phyloP scores from a whole-genome alignment of 129 eudicot species.

The Artemisia annua region DNA sequence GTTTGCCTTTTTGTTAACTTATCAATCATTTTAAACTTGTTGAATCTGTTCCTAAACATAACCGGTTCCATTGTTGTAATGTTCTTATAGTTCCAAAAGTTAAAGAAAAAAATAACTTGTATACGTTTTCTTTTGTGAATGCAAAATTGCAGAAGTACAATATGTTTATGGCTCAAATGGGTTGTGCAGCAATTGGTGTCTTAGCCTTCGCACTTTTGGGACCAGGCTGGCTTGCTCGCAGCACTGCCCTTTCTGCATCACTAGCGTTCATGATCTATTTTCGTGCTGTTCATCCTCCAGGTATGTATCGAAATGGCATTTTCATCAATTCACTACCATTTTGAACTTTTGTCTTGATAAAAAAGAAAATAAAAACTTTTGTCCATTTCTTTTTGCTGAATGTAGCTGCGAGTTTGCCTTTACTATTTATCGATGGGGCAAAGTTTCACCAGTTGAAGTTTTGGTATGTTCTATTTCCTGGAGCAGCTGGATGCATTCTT shows the following conservation, averaged over 20 bases:
- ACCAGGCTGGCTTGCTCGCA: constrained; percentile 92
- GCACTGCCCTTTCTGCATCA: constrained; percentile 79
- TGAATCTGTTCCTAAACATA: too few species aligned
- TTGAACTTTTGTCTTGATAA: neutral
- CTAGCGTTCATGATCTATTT: constrained; percentile 86
- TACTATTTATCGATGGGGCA: constrained; percentile 81
- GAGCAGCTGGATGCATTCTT: constrained; percentile 80
- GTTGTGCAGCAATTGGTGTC: constrained; percentile 98
- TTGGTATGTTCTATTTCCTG: constrained; percentile 92
- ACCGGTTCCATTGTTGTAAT: too few species aligned
- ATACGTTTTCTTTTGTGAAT: constrained; percentile 9
- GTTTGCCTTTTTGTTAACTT: too few species aligned
- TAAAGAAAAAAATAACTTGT: constrained; percentile 8
- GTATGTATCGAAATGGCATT: constrained; percentile 23
- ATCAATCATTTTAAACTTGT: too few species aligned
- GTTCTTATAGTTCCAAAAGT: neutral
- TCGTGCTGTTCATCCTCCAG: constrained; percentile 82
- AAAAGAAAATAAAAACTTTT: neutral
- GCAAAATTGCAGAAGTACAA: constrained; percentile 86
- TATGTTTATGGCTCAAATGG: constrained; percentile 95
- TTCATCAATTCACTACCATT: neutral
- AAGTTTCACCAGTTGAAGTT: constrained; percentile 72
- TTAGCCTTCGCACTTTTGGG: constrained; percentile 73
- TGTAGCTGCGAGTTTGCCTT: constrained; percentile 93
- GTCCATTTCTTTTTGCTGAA: neutral